Evolutionary conservation across 768 basidiomycete genomes (phyloP).

Genomic region (Podaxis carcinomalis): DNA sequence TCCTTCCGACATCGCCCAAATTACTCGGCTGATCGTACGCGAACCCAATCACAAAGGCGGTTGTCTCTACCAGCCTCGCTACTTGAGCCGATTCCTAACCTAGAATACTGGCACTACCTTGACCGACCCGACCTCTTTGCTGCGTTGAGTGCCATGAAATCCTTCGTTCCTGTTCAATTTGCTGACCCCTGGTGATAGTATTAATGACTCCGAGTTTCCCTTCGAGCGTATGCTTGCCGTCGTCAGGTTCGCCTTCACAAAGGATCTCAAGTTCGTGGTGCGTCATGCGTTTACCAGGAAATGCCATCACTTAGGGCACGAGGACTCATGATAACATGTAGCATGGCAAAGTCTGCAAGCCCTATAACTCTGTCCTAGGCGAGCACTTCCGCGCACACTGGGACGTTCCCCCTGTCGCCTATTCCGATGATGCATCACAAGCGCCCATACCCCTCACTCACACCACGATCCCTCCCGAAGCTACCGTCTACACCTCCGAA

Average conservation of each 20-base stretch:
- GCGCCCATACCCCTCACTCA: slow-evolving; percentile 43
- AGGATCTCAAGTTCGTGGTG: slow-evolving; percentile 91
- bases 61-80: slow-evolving; percentile 90
- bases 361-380: slow-evolving; percentile 83
- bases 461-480: slow-evolving; percentile 21
- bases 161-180: slow-evolving; percentile 2
- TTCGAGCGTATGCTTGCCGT: slow-evolving; percentile 95
- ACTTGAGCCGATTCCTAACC: slow-evolving; percentile 90
- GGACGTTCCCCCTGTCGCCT: slow-evolving; percentile 66
- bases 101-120: slow-evolving; percentile 94
- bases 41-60: slow-evolving; percentile 48
- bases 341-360: slow-evolving; percentile 93
- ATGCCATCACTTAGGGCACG: background rate
- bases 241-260: slow-evolving; percentile 83
- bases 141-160: slow-evolving; percentile 53
- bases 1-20: background rate
- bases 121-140: slow-evolving; percentile 90
- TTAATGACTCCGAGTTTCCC: slow-evolving; percentile 90
- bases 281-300: slow-evolving; percentile 24
- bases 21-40: background rate
- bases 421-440: slow-evolving; percentile 42
- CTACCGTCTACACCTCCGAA: slow-evolving; percentile 32
- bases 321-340: slow-evolving; percentile 23
- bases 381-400: slow-evolving; percentile 89
- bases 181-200: slow-evolving; percentile 39